Base-by-base conservation (phyloP, 2,329 filamentous ascomycete genomes). In the Graphilbum fragrans region DNA sequence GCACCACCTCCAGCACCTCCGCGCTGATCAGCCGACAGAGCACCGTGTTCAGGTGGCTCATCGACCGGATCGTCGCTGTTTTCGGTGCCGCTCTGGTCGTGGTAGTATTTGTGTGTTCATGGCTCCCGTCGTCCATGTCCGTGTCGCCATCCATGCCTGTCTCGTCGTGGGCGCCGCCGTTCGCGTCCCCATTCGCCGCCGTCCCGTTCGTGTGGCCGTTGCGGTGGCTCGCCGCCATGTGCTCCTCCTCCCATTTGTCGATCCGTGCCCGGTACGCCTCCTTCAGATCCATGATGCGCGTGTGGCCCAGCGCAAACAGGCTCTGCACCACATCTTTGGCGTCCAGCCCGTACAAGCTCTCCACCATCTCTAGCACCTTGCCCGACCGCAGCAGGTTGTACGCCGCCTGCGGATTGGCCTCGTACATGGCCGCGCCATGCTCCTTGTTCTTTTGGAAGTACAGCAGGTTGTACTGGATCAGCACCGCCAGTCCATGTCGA, bases 401-500 rank as follows among this genome's bases (percentile, higher is more conserved):
- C 48, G 86, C 84, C 46, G 80, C 77, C 50, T 78, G 68, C 55
- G 80, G 69, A 53, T 95, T 87, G 44, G 86, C 83, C 58, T 94
- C 85, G 63, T 96, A 98, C 56, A 77, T 78, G 32, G 50, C 47
- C 4, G 41, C 11, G 18, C 41, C 37, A 20, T 83, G 82, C 38
- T 70, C 58, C 36, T 71, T 72, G 45, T 79, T 72, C 49, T 77
- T 75, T 49, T 78, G 72, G 59, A 88, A 82, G 58, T 79, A 86
- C 47, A 93, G 68, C 38, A 96, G 74, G 55, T 88, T 86, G 57
- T 94, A 84, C 57, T 96, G 90, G 34, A 94, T 74, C 48, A 96
- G 78, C 25, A 92, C 81, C 41, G 79, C 80, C 39, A 98, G 71
- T 18, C 83, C 87, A 62, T 88, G 79, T 53, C 81, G 83, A 49